Base-by-base conservation (phyloP, 2,329 filamentous ascomycete genomes). In the Arthrobotrys pseudoclavata region DNA sequence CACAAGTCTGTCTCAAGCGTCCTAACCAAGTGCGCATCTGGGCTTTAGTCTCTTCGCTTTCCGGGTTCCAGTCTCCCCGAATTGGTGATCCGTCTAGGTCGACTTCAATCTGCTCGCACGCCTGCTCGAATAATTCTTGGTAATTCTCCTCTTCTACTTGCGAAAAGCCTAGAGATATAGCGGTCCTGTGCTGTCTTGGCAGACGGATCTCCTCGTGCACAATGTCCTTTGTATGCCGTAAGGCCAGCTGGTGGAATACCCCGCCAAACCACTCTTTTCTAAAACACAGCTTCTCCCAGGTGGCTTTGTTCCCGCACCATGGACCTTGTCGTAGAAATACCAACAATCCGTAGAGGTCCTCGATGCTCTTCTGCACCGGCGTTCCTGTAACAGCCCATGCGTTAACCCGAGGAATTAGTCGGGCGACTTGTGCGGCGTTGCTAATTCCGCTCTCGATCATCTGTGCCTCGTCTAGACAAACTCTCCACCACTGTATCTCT, bases 311-410 rank as follows among this genome's bases (percentile, higher is more conserved):
- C 4, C 88, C 88, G 68, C 89, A 91, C 82, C 92, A 95, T 1
- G 94, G 93, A 75, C 93, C 88, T 81, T 91, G 94, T 18, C 88
- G 88, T 7, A 98, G 86, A 80, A 99, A 98, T 0, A 92, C 86
- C 0, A 98, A 83, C 3, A 98, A 86, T 0, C 95, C 95, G 80
- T 79, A 79, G 7, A 80, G 47, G 69, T 81, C 81, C 18, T 85
- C 84, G 34, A 95, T 88, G 79, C 93, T 88, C 80, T 93, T 92
- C 80, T 92, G 91, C 42, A 98, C 87, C 0, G 96, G 96, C 0
- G 96, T 99, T 48, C 93, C 96, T 0, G 93, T 95, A 47, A 99
- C 90, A 13, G 91, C 94, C 96, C 96, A 98, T 1, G 93, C 91
- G 84, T 97, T 94, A 79, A 92, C 84, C 29, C 96, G 88, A 52